Evolutionary conservation across 1,139 yeast species (phyloP), one percentile per base, ranked within the genome.

Genomic region (Kluyveromyces sp.): DNA sequence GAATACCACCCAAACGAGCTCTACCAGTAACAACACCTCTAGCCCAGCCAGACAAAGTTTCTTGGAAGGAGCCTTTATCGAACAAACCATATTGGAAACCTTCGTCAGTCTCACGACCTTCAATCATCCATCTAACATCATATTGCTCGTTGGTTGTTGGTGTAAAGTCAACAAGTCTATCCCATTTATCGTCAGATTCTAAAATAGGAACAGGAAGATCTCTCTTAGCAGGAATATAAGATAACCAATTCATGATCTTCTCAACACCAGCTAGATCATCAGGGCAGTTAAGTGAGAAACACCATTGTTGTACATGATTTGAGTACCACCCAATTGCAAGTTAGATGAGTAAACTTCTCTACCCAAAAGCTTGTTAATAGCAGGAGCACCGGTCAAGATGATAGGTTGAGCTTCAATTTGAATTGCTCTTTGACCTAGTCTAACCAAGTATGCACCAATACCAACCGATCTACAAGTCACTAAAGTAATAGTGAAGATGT

Each of bases 381-480:
- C 97, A 49, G 97, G 97, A 50, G 98, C 98, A 76, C 98, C 98
- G 48, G 98, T 92, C 64, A 92, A 81, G 58, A 92, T 92, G 59
- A 92, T 89, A 50, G 98, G 98, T 71, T 92, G 97, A 43, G 98
- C 98, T 67, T 92, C 97, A 59, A 92, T 85, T 74, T 92, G 98
- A 63, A 92, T 90, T 42, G 97, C 95, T 76, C 98, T 86, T 76
- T 92, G 97, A 64, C 98, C 98, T 55, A 92, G 78, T 71, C 98
- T 84, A 40, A 92, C 98, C 66, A 92, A 77, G 66, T 92, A 92
- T 42, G 98, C 98, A 75, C 98, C 98, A 68, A 92, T 92, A 81
- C 98, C 98, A 61, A 92, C 98, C 42, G 97, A 89, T 75, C 98
- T 83, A 73, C 97, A 90, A 26, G 98, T 92, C 46, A 92, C 98